A percentile compares a stretch with the other conserved stretches of the same genome.
phyloP scores from a whole-genome alignment of 106 monocot species.

The Chionographis japonica region DNA sequence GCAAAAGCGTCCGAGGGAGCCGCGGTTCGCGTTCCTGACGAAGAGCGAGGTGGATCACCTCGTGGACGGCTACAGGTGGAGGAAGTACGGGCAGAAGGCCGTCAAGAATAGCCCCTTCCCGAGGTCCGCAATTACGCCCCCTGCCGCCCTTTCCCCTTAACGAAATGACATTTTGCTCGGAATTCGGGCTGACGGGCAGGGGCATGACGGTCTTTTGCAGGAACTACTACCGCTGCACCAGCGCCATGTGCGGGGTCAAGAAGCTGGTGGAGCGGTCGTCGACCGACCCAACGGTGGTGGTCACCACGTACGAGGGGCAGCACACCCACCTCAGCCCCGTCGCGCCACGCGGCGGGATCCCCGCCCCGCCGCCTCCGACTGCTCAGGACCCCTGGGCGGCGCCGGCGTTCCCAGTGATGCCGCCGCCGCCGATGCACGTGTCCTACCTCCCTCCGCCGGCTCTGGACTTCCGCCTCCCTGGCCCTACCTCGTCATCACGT shows the following conservation, averaged over 20 bases:
- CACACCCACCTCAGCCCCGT: constrained; percentile 61
- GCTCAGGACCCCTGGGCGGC: not conserved
- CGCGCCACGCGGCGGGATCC: constrained; percentile 27
- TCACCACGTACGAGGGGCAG: constrained; percentile 79
- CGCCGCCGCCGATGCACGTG: not conserved
- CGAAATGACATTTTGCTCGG: not conserved
- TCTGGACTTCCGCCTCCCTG: constrained; percentile 2
- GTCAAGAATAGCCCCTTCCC: constrained; percentile 82
- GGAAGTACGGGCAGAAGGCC: constrained; percentile 88
- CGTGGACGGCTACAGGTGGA: constrained; percentile 79
- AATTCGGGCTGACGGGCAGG: not conserved
- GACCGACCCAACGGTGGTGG: constrained; percentile 48
- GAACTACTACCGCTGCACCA: constrained; percentile 86
- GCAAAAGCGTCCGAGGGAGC: constrained; percentile 63
- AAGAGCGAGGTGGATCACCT: constrained; percentile 83
- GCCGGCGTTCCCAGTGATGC: not conserved
- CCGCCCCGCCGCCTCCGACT: not conserved
- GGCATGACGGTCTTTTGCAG: constrained; percentile 27
- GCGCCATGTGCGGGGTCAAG: constrained; percentile 63
- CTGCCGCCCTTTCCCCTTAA: constrained; percentile 9
- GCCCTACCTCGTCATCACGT: not conserved
- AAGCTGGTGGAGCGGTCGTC: constrained; percentile 70
- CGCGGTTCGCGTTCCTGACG: constrained; percentile 73
- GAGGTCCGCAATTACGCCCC: constrained; percentile 29
- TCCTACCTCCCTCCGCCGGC: not conserved